phyloP scores from a whole-genome alignment of 2,329 filamentous ascomycete species.

The Aspergillus calidoustus region DNA sequence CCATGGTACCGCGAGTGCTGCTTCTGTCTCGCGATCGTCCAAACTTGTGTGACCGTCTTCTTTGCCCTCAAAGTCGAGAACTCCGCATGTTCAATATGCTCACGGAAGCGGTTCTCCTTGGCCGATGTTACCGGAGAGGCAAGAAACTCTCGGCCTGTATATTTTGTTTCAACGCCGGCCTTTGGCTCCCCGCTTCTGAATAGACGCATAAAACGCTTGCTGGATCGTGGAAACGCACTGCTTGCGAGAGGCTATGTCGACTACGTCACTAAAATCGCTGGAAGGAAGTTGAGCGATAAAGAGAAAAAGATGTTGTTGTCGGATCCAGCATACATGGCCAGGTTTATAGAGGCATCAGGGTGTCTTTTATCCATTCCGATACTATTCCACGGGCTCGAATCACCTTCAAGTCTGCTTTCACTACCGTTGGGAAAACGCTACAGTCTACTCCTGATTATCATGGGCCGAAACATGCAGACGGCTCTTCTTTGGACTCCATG shows the following conservation, averaged over 20 bases:
- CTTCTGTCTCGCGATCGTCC: neutral
- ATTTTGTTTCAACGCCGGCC: neutral
- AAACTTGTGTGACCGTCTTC: neutral
- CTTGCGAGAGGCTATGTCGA: neutral
- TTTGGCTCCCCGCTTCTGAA: neutral
- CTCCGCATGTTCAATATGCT: neutral
- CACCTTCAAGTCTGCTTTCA: neutral
- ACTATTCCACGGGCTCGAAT: neutral
- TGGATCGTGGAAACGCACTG: neutral
- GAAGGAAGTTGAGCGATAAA: neutral
- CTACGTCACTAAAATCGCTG: neutral
- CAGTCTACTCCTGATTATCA: neutral
- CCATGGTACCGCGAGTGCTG: neutral
- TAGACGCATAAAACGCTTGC: neutral
- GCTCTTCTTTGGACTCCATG: neutral
- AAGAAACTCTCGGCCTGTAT: neutral
- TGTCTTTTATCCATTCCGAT: neutral
- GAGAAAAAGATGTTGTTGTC: neutral
- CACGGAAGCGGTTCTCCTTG: neutral
- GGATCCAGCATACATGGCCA: neutral
- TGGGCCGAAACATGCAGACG: neutral
- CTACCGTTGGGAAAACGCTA: neutral
- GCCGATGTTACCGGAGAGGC: neutral
- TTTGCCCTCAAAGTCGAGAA: neutral
- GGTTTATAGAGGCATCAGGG: neutral